Percentiles rank a stretch among this genome's conserved stretches.
phyloP scores from a whole-genome alignment of 805 yeast genomes.

The Pichia gijzeniarum region DNA sequence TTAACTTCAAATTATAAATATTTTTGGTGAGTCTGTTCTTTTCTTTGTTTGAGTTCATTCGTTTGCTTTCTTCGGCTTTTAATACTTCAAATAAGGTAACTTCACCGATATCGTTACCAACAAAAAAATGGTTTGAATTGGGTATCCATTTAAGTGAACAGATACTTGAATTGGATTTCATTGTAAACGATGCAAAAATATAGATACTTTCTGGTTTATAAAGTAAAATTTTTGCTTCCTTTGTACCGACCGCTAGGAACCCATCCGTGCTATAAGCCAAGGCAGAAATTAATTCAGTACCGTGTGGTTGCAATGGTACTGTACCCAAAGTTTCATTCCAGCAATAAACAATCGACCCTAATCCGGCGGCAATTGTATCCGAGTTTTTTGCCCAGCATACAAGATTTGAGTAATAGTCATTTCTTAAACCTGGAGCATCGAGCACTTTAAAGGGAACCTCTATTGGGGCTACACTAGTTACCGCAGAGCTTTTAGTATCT shows the following conservation, averaged over 20 bases:
- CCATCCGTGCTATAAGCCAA: constrained; percentile 48
- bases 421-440: constrained; percentile 65
- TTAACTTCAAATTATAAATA: constrained; percentile 13
- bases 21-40: neutral
- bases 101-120: constrained; percentile 64
- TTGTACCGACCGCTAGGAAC: constrained; percentile 49
- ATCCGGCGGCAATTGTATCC: constrained; percentile 57
- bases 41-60: neutral
- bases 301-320: constrained; percentile 35
- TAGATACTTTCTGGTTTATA: constrained; percentile 26
- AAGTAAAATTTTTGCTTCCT: constrained; percentile 43
- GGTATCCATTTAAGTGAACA: constrained; percentile 60
- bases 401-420: constrained; percentile 73
- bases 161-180: constrained; percentile 35
- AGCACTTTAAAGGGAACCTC: constrained; percentile 45
- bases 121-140: constrained; percentile 36
- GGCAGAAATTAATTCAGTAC: constrained; percentile 44
- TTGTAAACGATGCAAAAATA: constrained; percentile 17
- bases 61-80: neutral
- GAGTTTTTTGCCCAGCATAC: constrained; percentile 61
- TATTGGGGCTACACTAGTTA: constrained; percentile 13
- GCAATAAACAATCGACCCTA: constrained; percentile 49
- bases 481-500: neutral
- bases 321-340: constrained; percentile 56
- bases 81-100: constrained; percentile 38